phyloP scores from a whole-genome alignment of 1,284 basidiomycete genomes.

The Neonothopanus nambi region DNA sequence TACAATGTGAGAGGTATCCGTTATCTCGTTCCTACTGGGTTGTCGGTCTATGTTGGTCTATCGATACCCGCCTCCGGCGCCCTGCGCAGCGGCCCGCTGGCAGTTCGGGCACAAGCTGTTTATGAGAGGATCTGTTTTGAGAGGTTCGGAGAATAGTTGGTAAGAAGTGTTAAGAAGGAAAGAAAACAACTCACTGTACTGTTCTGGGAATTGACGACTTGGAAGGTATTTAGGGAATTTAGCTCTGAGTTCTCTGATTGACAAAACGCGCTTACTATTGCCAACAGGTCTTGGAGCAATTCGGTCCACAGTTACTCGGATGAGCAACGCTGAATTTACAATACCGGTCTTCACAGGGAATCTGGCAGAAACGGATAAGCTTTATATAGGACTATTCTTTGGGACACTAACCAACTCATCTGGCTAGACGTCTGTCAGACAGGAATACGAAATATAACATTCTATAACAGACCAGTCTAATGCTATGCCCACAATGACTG shows the following conservation, averaged over 20 bases:
- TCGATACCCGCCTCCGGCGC: constrained; percentile 4
- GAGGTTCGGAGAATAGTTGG: background rate
- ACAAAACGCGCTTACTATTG: constrained; percentile 14
- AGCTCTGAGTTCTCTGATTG: background rate
- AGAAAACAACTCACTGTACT: constrained; percentile 14
- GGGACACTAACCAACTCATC: constrained; percentile 51
- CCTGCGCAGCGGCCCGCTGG: constrained; percentile 5
- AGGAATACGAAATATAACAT: constrained; percentile 16
- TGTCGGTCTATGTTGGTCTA: background rate
- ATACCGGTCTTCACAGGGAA: constrained; percentile 16
- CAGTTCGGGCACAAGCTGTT: constrained; percentile 16
- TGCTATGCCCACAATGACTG: constrained; percentile 54
- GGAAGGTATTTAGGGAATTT: background rate
- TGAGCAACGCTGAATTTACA: constrained; percentile 18
- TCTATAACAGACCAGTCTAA: constrained; percentile 47
- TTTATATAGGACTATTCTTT: background rate
- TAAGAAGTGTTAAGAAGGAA: background rate
- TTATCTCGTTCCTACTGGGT: too few relatives aligned
- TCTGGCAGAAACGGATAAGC: constrained; percentile 8
- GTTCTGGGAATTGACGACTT: constrained; percentile 17
- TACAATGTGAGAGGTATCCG: too few relatives aligned
- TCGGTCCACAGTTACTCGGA: constrained; percentile 15
- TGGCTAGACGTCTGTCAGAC: constrained; percentile 38
- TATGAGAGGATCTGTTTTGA: constrained; percentile 11
- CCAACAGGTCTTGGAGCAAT: constrained; percentile 17